Base-by-base conservation (phyloP, 352 stramenopile genomes). In the Phytopythium chamaehyphon region DNA sequence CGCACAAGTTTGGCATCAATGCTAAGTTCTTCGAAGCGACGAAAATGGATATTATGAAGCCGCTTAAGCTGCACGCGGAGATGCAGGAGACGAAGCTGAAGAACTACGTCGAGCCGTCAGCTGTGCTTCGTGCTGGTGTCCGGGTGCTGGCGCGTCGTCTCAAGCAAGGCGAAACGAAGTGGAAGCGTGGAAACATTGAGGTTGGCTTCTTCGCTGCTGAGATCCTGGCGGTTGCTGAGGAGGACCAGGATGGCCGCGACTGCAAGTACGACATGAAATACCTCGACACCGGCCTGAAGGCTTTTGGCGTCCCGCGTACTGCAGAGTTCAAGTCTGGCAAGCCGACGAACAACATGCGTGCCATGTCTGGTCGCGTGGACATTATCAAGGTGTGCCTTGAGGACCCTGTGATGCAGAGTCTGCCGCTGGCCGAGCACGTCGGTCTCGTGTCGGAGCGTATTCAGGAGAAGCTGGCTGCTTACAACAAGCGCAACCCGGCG, bases 1-100 rank as follows among this genome's bases (percentile, higher is more conserved):
- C 85, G 31, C 90, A 97, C 73, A 96, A 97, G 62, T 97, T 98
- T 57, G 76, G 73, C 31, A 94, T 97, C 51, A 66, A 93, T 38
- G 80, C 77, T 15, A 79, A 84, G 51, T 97, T 95, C 54, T 93
- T 96, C 11, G 76, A 93, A 45, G 83, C 90, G 26, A 90, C 87
- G 22, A 94, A 96, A 55, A 70, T 97, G 12, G 88, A 97, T 58
- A 87, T 91, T 42, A 90, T 95, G 69, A 81, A 92, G 68, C 82
- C 85, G 9, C 60, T 93, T 10, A 71, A 90, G 51, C 63, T 92
- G 23, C 85, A 96, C 61, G 59, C 78, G 10, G 76, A 88, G 28
- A 55, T 83, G 54, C 82, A 73, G 39, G 69, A 75, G 24, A 71
- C 73, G 10, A 87, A 75, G 62, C 44, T 64, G 5, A 71, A 72